Evolutionary conservation across 371 early-diverging fungal species (phyloP).

Genomic region (Mucor lusitanicus): DNA sequence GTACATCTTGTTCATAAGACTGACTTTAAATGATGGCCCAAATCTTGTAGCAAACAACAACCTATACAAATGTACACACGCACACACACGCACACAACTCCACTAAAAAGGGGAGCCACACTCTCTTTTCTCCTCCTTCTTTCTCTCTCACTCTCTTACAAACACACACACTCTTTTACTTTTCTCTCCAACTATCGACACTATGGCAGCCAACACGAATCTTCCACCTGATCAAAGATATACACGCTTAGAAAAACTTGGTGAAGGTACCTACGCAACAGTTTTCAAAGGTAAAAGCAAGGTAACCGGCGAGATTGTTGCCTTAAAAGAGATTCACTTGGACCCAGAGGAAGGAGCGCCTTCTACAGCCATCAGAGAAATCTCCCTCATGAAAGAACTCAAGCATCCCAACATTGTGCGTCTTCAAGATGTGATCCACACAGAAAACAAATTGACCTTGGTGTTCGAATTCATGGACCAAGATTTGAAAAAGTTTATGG

Average conservation of each 20-base stretch:
- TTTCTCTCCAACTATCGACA: slow-evolving; percentile 10
- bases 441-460: slow-evolving; percentile 94
- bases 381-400: slow-evolving; percentile 94
- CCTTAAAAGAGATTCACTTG: slow-evolving; percentile 95
- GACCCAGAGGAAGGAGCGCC: slow-evolving; percentile 96
- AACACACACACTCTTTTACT: not conserved
- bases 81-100: not conserved
- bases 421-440: slow-evolving; percentile 98
- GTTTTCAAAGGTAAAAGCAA: slow-evolving; percentile 98
- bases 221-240: slow-evolving; percentile 58
- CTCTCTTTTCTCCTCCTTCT: not conserved
- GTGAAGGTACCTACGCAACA: slow-evolving; percentile 99
- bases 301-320: slow-evolving; percentile 90
- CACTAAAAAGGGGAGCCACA: not conserved
- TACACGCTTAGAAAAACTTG: slow-evolving; percentile 89
- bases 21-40: not conserved
- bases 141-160: not conserved
- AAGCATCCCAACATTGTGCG: slow-evolving; percentile 90
- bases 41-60: not conserved
- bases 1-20: not conserved
- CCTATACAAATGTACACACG: not conserved
- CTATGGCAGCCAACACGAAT: slow-evolving; percentile 23
- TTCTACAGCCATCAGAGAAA: slow-evolving; percentile 96
- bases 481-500: slow-evolving; percentile 98
- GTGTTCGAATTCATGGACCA: slow-evolving; percentile 99